These are phyloP conservation scores for Calocera cornea DNA, from an alignment of 768 basidiomycete species.

Conservation along the genomic window DNA sequence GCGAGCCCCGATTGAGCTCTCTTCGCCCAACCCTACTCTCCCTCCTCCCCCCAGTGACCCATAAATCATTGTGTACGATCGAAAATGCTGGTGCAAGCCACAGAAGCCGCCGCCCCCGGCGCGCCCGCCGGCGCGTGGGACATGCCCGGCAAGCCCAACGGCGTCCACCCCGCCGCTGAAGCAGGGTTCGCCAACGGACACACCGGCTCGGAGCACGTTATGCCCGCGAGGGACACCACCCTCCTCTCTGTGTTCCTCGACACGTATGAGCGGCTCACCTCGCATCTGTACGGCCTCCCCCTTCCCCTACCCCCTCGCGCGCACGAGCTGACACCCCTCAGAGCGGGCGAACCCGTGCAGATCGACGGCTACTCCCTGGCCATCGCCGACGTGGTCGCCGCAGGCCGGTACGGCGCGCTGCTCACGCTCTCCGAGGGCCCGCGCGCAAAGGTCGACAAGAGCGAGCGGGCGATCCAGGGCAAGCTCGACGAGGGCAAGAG, in stretches of 20 bases:
- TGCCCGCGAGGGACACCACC: too few species aligned
- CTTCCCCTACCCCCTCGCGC: not conserved
- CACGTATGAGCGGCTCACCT: not conserved
- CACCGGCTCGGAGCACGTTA: too few species aligned
- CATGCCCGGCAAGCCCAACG: too few species aligned
- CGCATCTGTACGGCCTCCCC: not conserved
- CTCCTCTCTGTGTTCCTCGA: not conserved
- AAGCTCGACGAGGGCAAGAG: constrained; percentile 56
- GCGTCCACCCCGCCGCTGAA: too few species aligned
- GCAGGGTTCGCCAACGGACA: too few species aligned
- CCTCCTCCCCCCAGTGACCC: too few species aligned
- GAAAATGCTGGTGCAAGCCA: too few species aligned
- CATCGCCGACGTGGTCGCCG: constrained; percentile 63
- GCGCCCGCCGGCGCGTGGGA: too few species aligned
- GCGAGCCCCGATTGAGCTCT: too few species aligned
- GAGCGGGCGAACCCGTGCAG: constrained; percentile 46
- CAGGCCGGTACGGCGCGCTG: constrained; percentile 46
- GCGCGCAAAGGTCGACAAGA: constrained; percentile 40
- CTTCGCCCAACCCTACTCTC: too few species aligned
- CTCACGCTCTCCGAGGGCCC: constrained; percentile 33
- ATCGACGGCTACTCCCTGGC: constrained; percentile 61
- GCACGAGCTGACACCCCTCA: constrained; percentile 17
- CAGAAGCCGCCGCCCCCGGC: too few species aligned
- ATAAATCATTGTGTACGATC: too few species aligned
- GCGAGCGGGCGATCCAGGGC: constrained; percentile 44